A percentile compares a stretch with the other conserved stretches of the same genome.
phyloP scores from a whole-genome alignment of 805 yeast genomes.

The Debaryomyces tyrocola region DNA sequence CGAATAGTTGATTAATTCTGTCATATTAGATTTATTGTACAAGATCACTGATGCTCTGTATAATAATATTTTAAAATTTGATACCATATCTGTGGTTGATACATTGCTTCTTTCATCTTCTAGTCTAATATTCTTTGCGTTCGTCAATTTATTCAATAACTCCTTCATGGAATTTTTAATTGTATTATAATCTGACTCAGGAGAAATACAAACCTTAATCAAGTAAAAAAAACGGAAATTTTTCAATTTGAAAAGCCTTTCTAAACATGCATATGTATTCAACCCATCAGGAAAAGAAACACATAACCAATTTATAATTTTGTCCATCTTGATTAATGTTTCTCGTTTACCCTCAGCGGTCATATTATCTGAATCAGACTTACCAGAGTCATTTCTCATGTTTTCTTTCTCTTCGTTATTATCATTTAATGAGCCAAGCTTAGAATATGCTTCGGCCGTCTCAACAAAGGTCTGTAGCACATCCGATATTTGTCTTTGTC shows the following conservation, averaged over 20 bases:
- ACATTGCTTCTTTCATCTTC: slow-evolving; percentile 29
- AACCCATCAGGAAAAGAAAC: slow-evolving; percentile 54
- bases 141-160: slow-evolving; percentile 53
- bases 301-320: slow-evolving; percentile 62
- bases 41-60: slow-evolving; percentile 61
- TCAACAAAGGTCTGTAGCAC: slow-evolving; percentile 52
- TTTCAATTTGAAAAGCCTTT: slow-evolving; percentile 51
- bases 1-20: slow-evolving; percentile 49
- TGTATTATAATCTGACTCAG: slow-evolving; percentile 60
- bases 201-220: slow-evolving; percentile 51
- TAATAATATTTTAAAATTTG: slow-evolving; percentile 55
- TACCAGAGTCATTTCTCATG: background rate
- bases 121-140: slow-evolving; percentile 46
- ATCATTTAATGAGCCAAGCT: slow-evolving; percentile 7
- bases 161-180: slow-evolving; percentile 65
- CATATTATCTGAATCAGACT: slow-evolving; percentile 16
- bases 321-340: slow-evolving; percentile 42
- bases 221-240: slow-evolving; percentile 61
- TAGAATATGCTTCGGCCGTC: slow-evolving; percentile 44
- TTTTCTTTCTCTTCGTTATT: slow-evolving; percentile 19
- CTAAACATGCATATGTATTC: slow-evolving; percentile 50
- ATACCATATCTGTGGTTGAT: slow-evolving; percentile 49
- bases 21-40: slow-evolving; percentile 65
- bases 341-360: slow-evolving; percentile 19
- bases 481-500: slow-evolving; percentile 62